A percentile compares a stretch with the other conserved stretches of the same genome.
phyloP scores from a whole-genome alignment of 352 stramenopile genomes.

The Pythium pyrilobum region DNA sequence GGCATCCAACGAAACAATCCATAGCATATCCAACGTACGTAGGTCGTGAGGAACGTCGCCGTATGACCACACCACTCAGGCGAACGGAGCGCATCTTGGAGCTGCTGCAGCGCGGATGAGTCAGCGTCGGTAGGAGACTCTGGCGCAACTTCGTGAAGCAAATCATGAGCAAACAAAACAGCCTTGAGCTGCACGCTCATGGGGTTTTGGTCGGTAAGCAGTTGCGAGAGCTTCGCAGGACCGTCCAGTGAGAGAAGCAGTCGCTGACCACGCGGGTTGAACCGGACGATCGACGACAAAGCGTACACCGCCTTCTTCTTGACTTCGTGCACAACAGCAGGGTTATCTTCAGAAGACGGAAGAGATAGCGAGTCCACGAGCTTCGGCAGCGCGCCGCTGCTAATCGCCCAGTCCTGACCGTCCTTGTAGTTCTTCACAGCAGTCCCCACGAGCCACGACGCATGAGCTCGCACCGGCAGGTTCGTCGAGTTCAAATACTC shows the following conservation, averaged over 20 bases:
- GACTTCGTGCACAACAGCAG: slow-evolving; percentile 42
- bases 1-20: neutral
- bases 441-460: slow-evolving; percentile 68
- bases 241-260: slow-evolving; percentile 42
- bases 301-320: slow-evolving; percentile 85
- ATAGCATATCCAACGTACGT: slow-evolving; percentile 13
- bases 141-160: slow-evolving; percentile 37
- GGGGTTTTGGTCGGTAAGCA: slow-evolving; percentile 42
- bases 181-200: slow-evolving; percentile 62
- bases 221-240: slow-evolving; percentile 10
- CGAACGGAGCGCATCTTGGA: slow-evolving; percentile 44
- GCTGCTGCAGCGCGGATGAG: slow-evolving; percentile 28
- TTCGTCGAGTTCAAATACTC: slow-evolving; percentile 71
- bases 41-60: slow-evolving; percentile 31
- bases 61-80: slow-evolving; percentile 53
- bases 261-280: slow-evolving; percentile 61
- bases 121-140: slow-evolving; percentile 2
- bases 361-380: slow-evolving; percentile 52
- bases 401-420: slow-evolving; percentile 75
- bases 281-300: slow-evolving; percentile 62
- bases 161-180: slow-evolving; percentile 64
- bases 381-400: slow-evolving; percentile 63
- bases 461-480: slow-evolving; percentile 47
- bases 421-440: slow-evolving; percentile 84
- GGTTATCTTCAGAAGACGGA: slow-evolving; percentile 10